Evolutionary conservation across 768 basidiomycete genomes (phyloP).

Genomic region (Lyophyllum decastes): DNA sequence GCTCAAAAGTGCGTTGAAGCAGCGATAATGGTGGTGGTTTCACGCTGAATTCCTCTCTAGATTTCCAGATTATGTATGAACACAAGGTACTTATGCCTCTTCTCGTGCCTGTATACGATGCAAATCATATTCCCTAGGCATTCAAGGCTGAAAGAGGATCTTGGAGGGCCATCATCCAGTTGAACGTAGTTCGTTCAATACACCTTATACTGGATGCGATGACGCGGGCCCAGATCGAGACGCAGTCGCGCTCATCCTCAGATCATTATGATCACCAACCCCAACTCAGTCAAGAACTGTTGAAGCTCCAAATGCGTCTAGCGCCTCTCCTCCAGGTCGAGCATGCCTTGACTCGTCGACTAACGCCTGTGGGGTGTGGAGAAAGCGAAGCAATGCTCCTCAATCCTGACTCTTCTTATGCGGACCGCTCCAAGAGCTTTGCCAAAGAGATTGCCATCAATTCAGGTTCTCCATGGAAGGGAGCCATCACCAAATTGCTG

Average conservation of each 20-base stretch:
- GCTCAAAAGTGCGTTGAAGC: conserved; percentile 63
- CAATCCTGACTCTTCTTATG: conserved; percentile 19
- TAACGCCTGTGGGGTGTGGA: conserved; percentile 48
- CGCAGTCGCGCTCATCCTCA: conserved; percentile 15
- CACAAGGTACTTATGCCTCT: conserved; percentile 42
- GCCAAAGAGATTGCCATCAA: conserved; percentile 55
- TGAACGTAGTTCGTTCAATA: conserved; percentile 71
- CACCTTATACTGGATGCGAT: conserved; percentile 63
- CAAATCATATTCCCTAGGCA: conserved; percentile 31
- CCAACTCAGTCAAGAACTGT: conserved; percentile 42
- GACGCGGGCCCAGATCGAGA: conserved; percentile 28
- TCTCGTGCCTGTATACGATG: not conserved
- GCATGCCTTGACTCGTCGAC: conserved; percentile 53
- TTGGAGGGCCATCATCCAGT: conserved; percentile 69
- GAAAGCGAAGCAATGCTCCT: conserved; percentile 30
- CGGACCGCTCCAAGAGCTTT: conserved; percentile 26
- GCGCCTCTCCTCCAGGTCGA: conserved; percentile 65
- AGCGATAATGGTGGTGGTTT: not conserved
- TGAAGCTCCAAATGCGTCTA: conserved; percentile 59
- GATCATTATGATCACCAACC: conserved; percentile 31
- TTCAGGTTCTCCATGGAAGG: conserved; percentile 53
- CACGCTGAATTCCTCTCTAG: conserved; percentile 27
- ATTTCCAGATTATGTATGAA: conserved; percentile 66
- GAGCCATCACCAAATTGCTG: conserved; percentile 39
- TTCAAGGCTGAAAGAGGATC: conserved; percentile 62